These are phyloP conservation scores for Tillandsia leiboldiana DNA, from an alignment of 176 grass and related monocot species.

Conservation along the genomic window DNA sequence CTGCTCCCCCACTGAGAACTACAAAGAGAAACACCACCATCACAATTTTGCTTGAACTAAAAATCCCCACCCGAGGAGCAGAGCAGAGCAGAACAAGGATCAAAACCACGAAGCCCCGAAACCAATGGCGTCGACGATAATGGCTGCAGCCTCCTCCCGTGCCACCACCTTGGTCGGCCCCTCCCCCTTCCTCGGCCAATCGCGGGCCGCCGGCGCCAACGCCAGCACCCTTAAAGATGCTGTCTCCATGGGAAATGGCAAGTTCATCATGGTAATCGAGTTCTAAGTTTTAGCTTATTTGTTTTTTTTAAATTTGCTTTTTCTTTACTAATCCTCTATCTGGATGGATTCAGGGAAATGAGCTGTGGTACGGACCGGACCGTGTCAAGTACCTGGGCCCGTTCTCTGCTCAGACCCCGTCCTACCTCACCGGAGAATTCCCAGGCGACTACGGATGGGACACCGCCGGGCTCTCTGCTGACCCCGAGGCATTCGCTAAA, in stretches of 20 bases:
- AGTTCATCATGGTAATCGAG: not conserved
- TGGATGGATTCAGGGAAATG: too few species aligned
- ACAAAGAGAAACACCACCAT: slow-evolving; percentile 1
- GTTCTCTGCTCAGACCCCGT: slow-evolving; percentile 1
- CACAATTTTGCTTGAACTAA: not conserved
- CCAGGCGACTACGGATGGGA: not conserved
- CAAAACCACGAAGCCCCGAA: not conserved
- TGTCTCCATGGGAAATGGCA: not conserved
- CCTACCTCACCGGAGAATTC: slow-evolving; percentile 10
- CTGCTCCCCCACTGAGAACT: not conserved
- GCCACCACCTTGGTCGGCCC: not conserved
- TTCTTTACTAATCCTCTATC: not conserved
- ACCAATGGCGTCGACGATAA: not conserved
- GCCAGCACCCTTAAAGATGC: not conserved
- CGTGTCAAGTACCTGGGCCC: slow-evolving; percentile 8
- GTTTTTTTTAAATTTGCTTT: not conserved
- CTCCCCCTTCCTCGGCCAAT: not conserved
- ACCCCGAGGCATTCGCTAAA: not conserved
- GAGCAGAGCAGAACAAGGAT: not conserved
- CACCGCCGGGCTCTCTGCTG: not conserved
- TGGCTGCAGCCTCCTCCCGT: not conserved
- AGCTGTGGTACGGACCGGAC: slow-evolving; percentile 6
- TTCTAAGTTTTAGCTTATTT: not conserved
- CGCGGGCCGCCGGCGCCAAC: not conserved
- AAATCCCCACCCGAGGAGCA: not conserved